These are phyloP conservation scores for Eimeria tenella DNA, from an alignment of 169 alveolate species.

Conservation along the genomic window DNA sequence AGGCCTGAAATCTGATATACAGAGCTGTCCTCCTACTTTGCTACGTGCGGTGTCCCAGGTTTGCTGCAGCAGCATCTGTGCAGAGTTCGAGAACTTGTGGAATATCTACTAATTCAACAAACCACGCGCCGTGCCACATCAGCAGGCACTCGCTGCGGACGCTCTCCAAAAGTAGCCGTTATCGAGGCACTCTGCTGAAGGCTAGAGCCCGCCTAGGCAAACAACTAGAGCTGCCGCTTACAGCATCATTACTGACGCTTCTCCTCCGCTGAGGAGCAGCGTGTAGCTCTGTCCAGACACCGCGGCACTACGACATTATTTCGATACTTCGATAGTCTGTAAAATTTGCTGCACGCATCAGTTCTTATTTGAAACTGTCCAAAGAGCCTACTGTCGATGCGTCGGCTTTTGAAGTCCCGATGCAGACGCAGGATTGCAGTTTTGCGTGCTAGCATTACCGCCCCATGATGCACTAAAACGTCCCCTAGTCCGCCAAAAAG, in stretches of 20 bases:
- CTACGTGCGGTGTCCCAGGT: slow-evolving; percentile 26
- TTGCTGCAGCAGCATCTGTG: slow-evolving; percentile 80
- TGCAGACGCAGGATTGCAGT: neutral
- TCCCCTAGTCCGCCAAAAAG: slow-evolving; percentile 47
- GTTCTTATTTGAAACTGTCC: slow-evolving; percentile 18
- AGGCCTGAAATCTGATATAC: no score
- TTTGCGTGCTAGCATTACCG: neutral
- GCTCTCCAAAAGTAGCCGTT: no score
- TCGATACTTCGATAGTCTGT: neutral
- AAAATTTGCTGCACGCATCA: neutral
- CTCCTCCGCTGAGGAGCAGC: no score
- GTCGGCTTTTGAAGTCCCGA: neutral
- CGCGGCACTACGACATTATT: neutral
- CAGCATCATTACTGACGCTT: neutral
- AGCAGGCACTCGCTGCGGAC: no score
- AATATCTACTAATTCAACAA: slow-evolving; percentile 8
- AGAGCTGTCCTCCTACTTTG: no score
- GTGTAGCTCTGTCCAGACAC: neutral
- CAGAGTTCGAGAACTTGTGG: slow-evolving; percentile 74
- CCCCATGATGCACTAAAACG: slow-evolving; percentile 37
- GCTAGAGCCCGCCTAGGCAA: no score
- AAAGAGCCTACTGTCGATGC: slow-evolving; percentile 6
- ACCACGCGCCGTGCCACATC: neutral
- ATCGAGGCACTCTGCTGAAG: no score
- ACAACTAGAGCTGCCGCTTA: neutral